Percentiles rank a stretch among this genome's conserved stretches.
Conservation (phyloP, 352 stramenopile genomes). For the Pythium periplocum region DNA sequence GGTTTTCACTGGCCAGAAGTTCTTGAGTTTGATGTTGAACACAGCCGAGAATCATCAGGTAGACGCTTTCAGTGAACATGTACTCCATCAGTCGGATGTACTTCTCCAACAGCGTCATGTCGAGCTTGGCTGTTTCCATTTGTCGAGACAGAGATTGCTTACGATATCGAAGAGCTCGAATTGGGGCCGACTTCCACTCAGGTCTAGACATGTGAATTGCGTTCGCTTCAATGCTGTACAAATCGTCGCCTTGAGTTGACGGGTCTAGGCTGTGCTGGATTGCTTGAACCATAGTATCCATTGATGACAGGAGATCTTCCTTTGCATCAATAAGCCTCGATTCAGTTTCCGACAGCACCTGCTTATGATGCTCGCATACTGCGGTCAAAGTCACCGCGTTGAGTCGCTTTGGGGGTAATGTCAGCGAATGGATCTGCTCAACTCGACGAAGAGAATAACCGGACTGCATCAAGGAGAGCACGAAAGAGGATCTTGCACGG, state of each 20-base stretch:
- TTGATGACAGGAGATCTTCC: slow-evolving; percentile 37
- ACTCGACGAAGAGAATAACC: slow-evolving; percentile 31
- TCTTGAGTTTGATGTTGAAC: slow-evolving; percentile 29
- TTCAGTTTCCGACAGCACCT: slow-evolving; percentile 29
- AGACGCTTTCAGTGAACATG: slow-evolving; percentile 65
- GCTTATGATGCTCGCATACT: slow-evolving; percentile 47
- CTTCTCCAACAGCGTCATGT: slow-evolving; percentile 38
- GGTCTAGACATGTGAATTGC: slow-evolving; percentile 42
- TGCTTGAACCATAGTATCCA: slow-evolving; percentile 48
- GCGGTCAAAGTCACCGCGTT: slow-evolving; percentile 23
- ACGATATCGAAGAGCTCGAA: slow-evolving; percentile 31
- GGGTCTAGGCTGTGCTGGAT: slow-evolving; percentile 36
- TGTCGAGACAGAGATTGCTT: slow-evolving; percentile 28
- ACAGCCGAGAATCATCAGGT: slow-evolving; percentile 52
- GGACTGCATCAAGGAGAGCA: slow-evolving; percentile 32
- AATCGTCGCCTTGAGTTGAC: slow-evolving; percentile 37
- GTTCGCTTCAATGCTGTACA: slow-evolving; percentile 38
- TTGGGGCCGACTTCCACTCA: slow-evolving; percentile 62
- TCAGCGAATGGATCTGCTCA: slow-evolving; percentile 33
- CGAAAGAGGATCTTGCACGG: slow-evolving; percentile 32
- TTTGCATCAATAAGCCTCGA: slow-evolving; percentile 65
- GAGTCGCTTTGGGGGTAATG: slow-evolving; percentile 25
- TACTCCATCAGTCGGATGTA: slow-evolving; percentile 65
- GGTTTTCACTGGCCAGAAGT: slow-evolving; percentile 30
- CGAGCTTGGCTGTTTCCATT: slow-evolving; percentile 34